Conservation (phyloP, 1,284 basidiomycete genomes). For the Heterobasidion annosum region DNA sequence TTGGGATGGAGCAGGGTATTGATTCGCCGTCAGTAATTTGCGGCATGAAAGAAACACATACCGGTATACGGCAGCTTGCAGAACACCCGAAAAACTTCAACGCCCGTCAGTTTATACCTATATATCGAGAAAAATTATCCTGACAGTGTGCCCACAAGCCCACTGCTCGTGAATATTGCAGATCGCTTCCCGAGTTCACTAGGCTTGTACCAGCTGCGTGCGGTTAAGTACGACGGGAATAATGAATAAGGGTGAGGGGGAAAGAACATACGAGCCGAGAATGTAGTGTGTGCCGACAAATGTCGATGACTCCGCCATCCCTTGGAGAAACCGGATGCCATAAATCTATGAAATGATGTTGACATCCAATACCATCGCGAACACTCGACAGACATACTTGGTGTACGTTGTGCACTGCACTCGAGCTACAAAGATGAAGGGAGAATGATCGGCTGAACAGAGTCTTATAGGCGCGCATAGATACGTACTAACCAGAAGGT, state of each 20-base stretch:
- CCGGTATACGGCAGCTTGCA: slow-evolving; percentile 61
- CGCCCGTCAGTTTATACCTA: neutral
- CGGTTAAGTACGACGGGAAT: neutral
- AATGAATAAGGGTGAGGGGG: neutral
- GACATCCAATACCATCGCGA: neutral
- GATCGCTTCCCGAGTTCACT: slow-evolving; percentile 63
- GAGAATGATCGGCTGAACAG: neutral
- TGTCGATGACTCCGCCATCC: slow-evolving; percentile 63
- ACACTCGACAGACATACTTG: slow-evolving; percentile 28
- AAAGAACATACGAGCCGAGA: slow-evolving; percentile 46
- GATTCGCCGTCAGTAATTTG: neutral
- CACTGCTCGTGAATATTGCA: slow-evolving; percentile 64
- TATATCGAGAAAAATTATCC: slow-evolving; percentile 10
- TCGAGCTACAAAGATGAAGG: slow-evolving; percentile 31
- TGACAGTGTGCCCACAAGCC: slow-evolving; percentile 55
- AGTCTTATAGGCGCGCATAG: neutral
- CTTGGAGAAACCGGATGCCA: slow-evolving; percentile 69
- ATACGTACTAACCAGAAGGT: slow-evolving; percentile 44
- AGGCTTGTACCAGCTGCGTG: slow-evolving; percentile 56
- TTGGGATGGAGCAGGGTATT: slow-evolving; percentile 13
- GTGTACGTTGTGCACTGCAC: slow-evolving; percentile 41
- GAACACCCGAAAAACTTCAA: slow-evolving; percentile 59
- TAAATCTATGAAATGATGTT: slow-evolving; percentile 38
- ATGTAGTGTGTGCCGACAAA: slow-evolving; percentile 73
- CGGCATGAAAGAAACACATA: slow-evolving; percentile 14